Evolutionary conservation across 2,329 filamentous ascomycete genomes (phyloP).

Genomic region (Alternaria viburni): DNA sequence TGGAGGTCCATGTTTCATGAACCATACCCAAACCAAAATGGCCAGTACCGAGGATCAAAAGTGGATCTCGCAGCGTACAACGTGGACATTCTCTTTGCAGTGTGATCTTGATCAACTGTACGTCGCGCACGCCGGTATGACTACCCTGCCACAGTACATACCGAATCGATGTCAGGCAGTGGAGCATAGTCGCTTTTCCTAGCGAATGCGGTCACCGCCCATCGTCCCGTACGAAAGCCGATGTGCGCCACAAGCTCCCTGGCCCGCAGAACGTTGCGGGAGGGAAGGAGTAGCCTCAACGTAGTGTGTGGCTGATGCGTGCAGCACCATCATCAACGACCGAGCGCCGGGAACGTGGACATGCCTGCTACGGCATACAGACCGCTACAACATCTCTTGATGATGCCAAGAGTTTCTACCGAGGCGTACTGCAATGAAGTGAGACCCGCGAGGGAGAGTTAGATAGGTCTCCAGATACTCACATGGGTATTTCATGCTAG

Average conservation of each 20-base stretch:
- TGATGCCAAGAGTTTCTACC: conserved; percentile 4
- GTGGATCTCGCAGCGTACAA: background rate
- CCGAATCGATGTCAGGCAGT: conserved; percentile 2
- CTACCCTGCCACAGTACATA: conserved; percentile 4
- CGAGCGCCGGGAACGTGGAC: background rate
- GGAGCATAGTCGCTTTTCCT: conserved; percentile 2
- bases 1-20: background rate
- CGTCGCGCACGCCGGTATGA: conserved; percentile 13
- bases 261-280: background rate
- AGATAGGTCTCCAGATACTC: background rate
- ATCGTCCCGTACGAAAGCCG: background rate
- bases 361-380: background rate
- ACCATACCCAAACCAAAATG: conserved; percentile 4
- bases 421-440: background rate
- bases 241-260: background rate
- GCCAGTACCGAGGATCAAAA: conserved; percentile 7
- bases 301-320: conserved; percentile 11
- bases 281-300: background rate
- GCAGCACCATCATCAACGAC: background rate
- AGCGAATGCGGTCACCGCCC: conserved; percentile 5
- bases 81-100: background rate
- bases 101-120: background rate
- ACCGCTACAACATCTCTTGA: conserved; percentile 3
- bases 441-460: background rate
- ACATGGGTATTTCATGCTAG: background rate